Conservation (phyloP, 495 filamentous ascomycete species). For the Podospora pseudoanserina region DNA sequence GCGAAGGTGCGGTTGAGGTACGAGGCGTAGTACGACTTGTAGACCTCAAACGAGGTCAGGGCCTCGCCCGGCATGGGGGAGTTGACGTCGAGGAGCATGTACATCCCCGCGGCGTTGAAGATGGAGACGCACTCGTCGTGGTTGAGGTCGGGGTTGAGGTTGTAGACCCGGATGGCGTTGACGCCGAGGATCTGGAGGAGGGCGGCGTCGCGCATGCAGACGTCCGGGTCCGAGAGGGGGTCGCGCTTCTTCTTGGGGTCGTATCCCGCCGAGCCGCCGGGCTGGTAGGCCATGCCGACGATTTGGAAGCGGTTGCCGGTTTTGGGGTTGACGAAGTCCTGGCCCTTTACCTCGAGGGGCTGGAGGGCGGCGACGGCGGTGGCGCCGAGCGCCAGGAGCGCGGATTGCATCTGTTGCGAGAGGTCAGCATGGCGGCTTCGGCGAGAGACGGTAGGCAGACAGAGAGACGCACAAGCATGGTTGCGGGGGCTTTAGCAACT, state of each 20-base stretch:
- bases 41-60: conserved; percentile 66
- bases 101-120: conserved; percentile 71
- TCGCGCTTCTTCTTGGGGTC: conserved; percentile 57
- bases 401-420: conserved; percentile 33
- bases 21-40: conserved; percentile 63
- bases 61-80: conserved; percentile 76
- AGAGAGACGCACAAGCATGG: conserved; percentile 15
- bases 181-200: conserved; percentile 80
- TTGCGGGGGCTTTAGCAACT: background rate
- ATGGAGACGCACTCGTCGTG: conserved; percentile 87
- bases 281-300: conserved; percentile 91
- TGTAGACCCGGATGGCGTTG: conserved; percentile 93
- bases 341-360: conserved; percentile 67
- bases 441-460: background rate
- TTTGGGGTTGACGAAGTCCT: conserved; percentile 77
- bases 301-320: conserved; percentile 82
- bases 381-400: conserved; percentile 45
- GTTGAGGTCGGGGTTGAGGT: conserved; percentile 76
- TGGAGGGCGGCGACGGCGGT: conserved; percentile 63
- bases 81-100: conserved; percentile 81
- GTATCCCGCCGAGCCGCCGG: conserved; percentile 82
- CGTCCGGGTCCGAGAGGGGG: conserved; percentile 67
- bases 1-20: conserved; percentile 85
- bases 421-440: conserved; percentile 1
- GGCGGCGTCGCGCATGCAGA: conserved; percentile 86